Evolutionary conservation across 208 protist genomes (phyloP), one percentile per base, ranked within the genome.

Genomic region (Leishmania turanica): DNA sequence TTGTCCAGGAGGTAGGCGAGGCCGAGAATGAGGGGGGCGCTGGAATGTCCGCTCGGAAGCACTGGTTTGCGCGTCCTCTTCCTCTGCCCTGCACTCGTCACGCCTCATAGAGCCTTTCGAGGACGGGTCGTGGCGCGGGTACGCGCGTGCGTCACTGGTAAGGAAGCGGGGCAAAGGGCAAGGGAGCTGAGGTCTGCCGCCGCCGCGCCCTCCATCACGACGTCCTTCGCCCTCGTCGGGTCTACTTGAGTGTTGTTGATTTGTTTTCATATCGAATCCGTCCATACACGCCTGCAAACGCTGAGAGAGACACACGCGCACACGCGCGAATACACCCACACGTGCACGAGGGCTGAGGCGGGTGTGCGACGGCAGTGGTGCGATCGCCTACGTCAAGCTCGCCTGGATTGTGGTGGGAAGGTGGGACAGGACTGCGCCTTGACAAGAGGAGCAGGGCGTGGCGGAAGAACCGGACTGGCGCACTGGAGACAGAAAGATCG

Each of bases 211-310:
- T 72, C 19, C 42, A 27, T 72, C 68, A 53, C 68, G 11, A 27
- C 0, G 2, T 72, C 40, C 21, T 49, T 51, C 24, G 24, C 68
- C 65, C 19, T 51, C 11, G 45, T 7, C 27, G 68, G 24, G 40
- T 53, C 17, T 53, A 53, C 68, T n/a, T 72, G 68, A 72, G 42
- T 72, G 9, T 49, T 51, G 37, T 72, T 72, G 68, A 45, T 72
- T 72, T 72, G 40, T 72, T 72, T 72, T 49, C 68, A 72, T 72
- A 72, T 72, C 42, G 24, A 34, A 9, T 34, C 68, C 68, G 68
- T 72, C 49, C 68, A 51, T 31, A 72, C 9, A 51, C 37, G 51
- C 31, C 51, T 62, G 54, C 72, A 47, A 62, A 76, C 51, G 72
- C 15, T 47, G 72, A 76, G 51, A 76, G n/a, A 76, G 9, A 76